Evolutionary conservation across 768 basidiomycete genomes (phyloP).

Genomic region (Mycena crocata): DNA sequence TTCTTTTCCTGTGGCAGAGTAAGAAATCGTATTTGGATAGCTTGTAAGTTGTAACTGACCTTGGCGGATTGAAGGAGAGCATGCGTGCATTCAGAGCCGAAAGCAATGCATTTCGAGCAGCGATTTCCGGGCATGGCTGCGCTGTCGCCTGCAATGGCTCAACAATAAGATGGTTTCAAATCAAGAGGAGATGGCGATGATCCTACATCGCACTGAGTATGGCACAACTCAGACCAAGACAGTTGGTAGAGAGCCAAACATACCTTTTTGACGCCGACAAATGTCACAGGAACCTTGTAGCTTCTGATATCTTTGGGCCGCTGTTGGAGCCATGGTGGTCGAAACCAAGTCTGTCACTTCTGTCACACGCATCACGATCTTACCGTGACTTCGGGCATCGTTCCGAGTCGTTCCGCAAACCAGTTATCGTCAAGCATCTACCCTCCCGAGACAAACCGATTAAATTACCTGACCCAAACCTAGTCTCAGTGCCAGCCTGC

Average conservation of each 20-base stretch:
- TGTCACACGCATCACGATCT: too few relatives aligned
- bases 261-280: slow-evolving; percentile 25
- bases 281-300: slow-evolving; percentile 21
- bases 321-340: too few relatives aligned
- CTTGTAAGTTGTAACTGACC: neutral
- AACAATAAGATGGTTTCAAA: neutral
- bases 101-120: slow-evolving; percentile 21
- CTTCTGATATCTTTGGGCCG: too few relatives aligned
- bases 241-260: neutral
- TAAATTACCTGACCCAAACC: too few relatives aligned
- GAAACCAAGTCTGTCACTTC: too few relatives aligned
- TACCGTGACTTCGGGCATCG: too few relatives aligned
- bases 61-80: slow-evolving; percentile 17
- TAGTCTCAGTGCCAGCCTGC: too few relatives aligned
- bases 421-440: too few relatives aligned
- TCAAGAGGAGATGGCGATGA: neutral
- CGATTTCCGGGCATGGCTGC: slow-evolving; percentile 20
- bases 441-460: too few relatives aligned
- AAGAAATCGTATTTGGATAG: neutral
- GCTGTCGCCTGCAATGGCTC: slow-evolving; percentile 27
- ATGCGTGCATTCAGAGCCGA: slow-evolving; percentile 28
- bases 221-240: neutral
- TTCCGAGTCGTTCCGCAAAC: too few relatives aligned
- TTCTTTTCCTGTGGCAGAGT: slow-evolving; percentile 5
- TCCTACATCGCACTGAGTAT: slow-evolving; percentile 20